Base-by-base conservation (phyloP, 192 early-diverging fungal genomes). In the Coemansia sp. region DNA sequence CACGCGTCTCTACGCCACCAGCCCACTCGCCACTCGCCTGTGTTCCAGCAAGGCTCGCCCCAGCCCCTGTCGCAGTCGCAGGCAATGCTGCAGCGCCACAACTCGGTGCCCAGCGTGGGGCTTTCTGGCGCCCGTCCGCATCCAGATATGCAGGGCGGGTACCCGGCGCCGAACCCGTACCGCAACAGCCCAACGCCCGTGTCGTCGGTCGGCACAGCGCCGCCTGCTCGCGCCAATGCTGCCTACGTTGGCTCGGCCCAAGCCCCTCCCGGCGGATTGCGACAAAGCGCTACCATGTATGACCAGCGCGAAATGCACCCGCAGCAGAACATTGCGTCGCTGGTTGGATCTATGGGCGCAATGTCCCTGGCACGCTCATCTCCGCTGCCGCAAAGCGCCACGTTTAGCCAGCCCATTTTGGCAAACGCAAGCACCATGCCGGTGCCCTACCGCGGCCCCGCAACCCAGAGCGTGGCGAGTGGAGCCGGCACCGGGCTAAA, bases 341-440 rank as follows among this genome's bases (percentile, higher is more conserved):
- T 72, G 43, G 70, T 52, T 11, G 48, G 38, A 21, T 72, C 70
- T 23, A 65, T 72, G 70, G 68, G 68, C 20, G 57, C 53, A n/a
- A 31, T 71, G 52, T 64, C 68, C 20, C 23, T 60, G 50, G 42
- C 28, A 1, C 55, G 51, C 10, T 37, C 21, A 1, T 37, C 21
- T 19, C 35, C 38, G 51, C 38, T 39, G 37, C 36, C 36, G 19
- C 50, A 28, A 45, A 50, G 52, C 28, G 31, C 30, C 3, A 1
- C 19, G 37, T 36, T 28, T 16, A 38, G 14, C 31, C 55, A 19
- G 20, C 57, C 46, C 5, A 33, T 46, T 41, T 20, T 59, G 50
- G 45, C 48, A 20, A 57, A 46, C 18, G 61, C 68, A 12, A 28
- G 40, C 7, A 21, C 39, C 12, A 50, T 50, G 31, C 57, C 55